Base-by-base conservation (phyloP, 2,329 filamentous ascomycete genomes). In the Fusarium aywerte region DNA sequence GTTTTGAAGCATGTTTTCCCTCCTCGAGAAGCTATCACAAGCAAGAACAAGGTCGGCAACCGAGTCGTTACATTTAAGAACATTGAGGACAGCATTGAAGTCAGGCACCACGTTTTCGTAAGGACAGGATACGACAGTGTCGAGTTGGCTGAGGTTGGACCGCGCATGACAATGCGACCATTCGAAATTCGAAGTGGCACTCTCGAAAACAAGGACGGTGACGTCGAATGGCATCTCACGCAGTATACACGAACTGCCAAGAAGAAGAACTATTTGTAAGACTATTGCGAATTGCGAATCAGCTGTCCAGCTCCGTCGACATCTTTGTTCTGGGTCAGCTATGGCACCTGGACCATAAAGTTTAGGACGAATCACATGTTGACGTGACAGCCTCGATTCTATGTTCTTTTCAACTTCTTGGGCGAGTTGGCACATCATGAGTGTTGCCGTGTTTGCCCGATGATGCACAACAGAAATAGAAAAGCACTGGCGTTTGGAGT, bases 1-100 rank as follows among this genome's bases (percentile, higher is more conserved):
- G 92, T 98, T 15, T 79, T 99, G 39, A 97, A 98, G 79, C 95
- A 99, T 72, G 81, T 97, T 4, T 99, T 97, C 74, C 96, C 96
- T 7, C 96, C 96, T 0, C 85, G 94, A 53, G 95, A 97, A 73
- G 84, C 88, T 1, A 85, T 89, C 32, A 92, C 89, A 10, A 85
- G 79, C 74, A 90, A 88, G 68, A 84, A 84, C 32, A 97, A 96
- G 78, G 83, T 96, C 20, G 95, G 95, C 42, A 96, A 89, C 73
- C 85, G 96, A 67, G 90, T 99, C 1, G 92, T 99, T 11, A 97
- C 92, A 4, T 97, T 97, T 80, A 93, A 95, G 78, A 97, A 97
- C 73, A 92, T 96, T 53, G 93, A 97, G 69, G 93, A 98, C 62
- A 89, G 91, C 62, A 96, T 98, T 51, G 95, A 99, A 79, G 91